Conservation (phyloP, 345 rosid genomes). For the Geranium brycei region DNA sequence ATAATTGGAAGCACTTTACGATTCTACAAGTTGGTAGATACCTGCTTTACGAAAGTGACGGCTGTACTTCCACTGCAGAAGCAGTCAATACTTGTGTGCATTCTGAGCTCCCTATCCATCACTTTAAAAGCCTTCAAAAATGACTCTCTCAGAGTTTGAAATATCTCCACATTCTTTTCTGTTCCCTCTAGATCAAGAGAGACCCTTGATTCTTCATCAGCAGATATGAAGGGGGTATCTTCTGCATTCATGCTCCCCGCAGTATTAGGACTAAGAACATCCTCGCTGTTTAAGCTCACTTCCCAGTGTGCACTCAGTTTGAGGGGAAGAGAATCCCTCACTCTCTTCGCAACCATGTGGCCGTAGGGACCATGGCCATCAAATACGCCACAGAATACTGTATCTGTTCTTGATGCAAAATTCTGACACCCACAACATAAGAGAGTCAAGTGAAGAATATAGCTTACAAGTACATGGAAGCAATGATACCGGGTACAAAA, state of each 20-base stretch:
- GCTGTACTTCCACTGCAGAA: conserved; percentile 99
- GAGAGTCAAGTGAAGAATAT: background rate
- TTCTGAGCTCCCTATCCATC: conserved; percentile 86
- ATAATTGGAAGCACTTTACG: too few species aligned
- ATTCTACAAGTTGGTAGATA: conserved; percentile 4
- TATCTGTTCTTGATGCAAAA: conserved; percentile 70
- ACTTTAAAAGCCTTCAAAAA: conserved; percentile 83
- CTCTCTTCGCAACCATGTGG: conserved; percentile 92
- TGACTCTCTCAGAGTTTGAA: conserved; percentile 56
- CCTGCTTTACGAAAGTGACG: conserved; percentile 90
- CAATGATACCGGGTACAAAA: too few species aligned
- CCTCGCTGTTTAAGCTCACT: conserved; percentile 41
- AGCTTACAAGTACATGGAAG: background rate
- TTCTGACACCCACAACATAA: conserved; percentile 28
- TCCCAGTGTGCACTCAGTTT: conserved; percentile 76
- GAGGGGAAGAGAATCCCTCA: conserved; percentile 83
- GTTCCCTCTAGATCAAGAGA: conserved; percentile 35
- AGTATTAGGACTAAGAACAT: conserved; percentile 33
- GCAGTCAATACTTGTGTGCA: conserved; percentile 65
- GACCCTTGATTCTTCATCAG: conserved; percentile 52
- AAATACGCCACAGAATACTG: conserved; percentile 89
- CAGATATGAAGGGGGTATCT: conserved; percentile 42
- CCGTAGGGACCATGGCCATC: conserved; percentile 99
- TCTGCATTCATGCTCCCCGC: conserved; percentile 39
- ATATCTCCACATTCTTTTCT: conserved; percentile 42